Evolutionary conservation across 2,329 filamentous ascomycete species (phyloP).

Genomic region (Trichoderma polysporum): DNA sequence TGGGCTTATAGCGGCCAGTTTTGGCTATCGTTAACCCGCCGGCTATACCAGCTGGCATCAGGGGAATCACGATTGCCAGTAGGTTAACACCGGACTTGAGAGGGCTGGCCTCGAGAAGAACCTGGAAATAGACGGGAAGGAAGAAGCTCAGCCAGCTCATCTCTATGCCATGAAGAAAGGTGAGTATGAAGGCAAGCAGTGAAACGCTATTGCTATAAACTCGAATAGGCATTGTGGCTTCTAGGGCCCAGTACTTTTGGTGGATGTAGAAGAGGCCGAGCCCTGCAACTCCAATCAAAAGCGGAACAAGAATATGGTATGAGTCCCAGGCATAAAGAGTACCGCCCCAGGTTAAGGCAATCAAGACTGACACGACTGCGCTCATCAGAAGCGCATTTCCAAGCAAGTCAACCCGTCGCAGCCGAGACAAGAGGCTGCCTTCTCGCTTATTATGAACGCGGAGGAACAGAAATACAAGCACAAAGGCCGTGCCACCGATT

Average conservation of each 20-base stretch:
- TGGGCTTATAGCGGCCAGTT: neutral
- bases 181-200: neutral
- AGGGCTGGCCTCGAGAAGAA: neutral
- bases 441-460: constrained; percentile 29
- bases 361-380: constrained; percentile 38
- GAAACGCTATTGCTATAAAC: neutral
- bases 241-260: neutral
- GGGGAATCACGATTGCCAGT: neutral
- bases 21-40: neutral
- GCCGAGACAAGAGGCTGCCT: constrained; percentile 24
- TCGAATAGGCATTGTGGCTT: neutral
- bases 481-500: constrained; percentile 35
- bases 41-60: neutral
- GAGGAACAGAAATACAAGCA: constrained; percentile 38
- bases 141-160: neutral
- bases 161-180: neutral
- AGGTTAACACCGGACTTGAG: neutral
- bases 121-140: constrained; percentile 6
- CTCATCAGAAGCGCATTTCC: constrained; percentile 45
- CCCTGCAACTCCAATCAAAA: constrained; percentile 39
- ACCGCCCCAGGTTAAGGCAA: constrained; percentile 46
- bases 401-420: constrained; percentile 43
- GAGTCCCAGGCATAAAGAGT: constrained; percentile 43
- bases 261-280: constrained; percentile 13
- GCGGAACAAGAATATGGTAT: constrained; percentile 39